phyloP scores from a whole-genome alignment of 164 flowering plant genomes.

The Liquidambar formosana region DNA sequence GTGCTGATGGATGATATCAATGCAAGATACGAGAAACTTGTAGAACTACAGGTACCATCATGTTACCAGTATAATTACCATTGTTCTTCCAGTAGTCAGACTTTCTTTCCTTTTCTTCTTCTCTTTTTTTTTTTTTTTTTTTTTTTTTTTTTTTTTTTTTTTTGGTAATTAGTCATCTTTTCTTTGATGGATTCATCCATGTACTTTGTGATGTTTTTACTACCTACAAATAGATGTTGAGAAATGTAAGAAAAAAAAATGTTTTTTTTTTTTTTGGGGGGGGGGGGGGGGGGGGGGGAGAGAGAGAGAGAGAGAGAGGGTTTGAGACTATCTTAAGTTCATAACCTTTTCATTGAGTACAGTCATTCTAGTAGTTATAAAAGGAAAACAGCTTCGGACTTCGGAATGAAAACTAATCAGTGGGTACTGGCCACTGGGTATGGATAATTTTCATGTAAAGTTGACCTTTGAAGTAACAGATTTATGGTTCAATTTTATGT shows the following conservation, averaged over 20 bases:
- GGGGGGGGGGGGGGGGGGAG: background rate
- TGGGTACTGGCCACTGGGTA: no score
- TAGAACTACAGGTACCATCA: slow-evolving; percentile 73
- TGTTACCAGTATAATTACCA: background rate
- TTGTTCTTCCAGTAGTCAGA: no score
- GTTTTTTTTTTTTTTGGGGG: no score
- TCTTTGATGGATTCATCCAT: background rate
- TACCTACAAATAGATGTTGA: background rate
- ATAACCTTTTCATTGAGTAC: background rate
- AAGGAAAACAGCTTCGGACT: no score
- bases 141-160: no score
- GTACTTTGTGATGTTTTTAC: background rate
- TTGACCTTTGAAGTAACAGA: background rate
- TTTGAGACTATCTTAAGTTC: no score
- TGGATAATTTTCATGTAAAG: background rate
- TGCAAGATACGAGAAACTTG: slow-evolving; percentile 87
- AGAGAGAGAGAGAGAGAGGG: no score
- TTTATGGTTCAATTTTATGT: background rate
- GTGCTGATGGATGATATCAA: slow-evolving; percentile 95
- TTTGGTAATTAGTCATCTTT: background rate
- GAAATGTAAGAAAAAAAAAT: background rate
- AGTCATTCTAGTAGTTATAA: background rate
- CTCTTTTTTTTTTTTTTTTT: no score
- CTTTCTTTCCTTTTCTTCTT: no score
- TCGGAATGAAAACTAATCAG: background rate